phyloP scores from a whole-genome alignment of 371 early-diverging fungal genomes.

The Mucor lusitanicus region DNA sequence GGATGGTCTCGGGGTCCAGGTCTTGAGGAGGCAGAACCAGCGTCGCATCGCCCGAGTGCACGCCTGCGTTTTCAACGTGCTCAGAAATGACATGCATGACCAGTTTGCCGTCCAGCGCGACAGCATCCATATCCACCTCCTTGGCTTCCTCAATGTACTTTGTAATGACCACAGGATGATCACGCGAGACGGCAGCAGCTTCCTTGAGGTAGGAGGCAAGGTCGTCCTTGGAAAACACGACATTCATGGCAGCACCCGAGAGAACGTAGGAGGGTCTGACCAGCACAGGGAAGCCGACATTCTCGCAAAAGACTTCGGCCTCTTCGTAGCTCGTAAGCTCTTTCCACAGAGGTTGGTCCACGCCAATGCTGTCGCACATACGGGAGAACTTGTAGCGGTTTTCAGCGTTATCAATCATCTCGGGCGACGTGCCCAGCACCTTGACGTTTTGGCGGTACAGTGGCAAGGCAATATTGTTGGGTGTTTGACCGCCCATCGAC shows the following conservation, averaged over 20 bases:
- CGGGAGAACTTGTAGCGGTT: conserved; percentile 95
- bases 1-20: conserved; percentile 84
- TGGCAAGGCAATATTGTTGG: conserved; percentile 93
- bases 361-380: conserved; percentile 89
- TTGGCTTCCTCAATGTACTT: conserved; percentile 95
- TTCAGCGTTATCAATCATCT: conserved; percentile 93
- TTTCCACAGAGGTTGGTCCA: conserved; percentile 95
- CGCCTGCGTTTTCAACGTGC: conserved; percentile 97
- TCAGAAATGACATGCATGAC: conserved; percentile 88
- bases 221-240: conserved; percentile 80
- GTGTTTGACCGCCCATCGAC: conserved; percentile 93
- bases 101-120: conserved; percentile 87
- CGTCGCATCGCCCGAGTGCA: conserved; percentile 97
- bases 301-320: conserved; percentile 80
- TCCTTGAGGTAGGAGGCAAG: conserved; percentile 78
- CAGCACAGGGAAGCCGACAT: conserved; percentile 90
- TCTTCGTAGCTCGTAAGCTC: conserved; percentile 86
- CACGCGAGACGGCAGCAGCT: conserved; percentile 86
- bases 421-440: conserved; percentile 93
- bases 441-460: conserved; percentile 83
- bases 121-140: conserved; percentile 96
- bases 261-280: conserved; percentile 96
- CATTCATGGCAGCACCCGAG: conserved; percentile 97
- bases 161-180: conserved; percentile 93
- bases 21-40: conserved; percentile 92